phyloP scores from a whole-genome alignment of 179 eudicot genomes.

The Silene coronaria region DNA sequence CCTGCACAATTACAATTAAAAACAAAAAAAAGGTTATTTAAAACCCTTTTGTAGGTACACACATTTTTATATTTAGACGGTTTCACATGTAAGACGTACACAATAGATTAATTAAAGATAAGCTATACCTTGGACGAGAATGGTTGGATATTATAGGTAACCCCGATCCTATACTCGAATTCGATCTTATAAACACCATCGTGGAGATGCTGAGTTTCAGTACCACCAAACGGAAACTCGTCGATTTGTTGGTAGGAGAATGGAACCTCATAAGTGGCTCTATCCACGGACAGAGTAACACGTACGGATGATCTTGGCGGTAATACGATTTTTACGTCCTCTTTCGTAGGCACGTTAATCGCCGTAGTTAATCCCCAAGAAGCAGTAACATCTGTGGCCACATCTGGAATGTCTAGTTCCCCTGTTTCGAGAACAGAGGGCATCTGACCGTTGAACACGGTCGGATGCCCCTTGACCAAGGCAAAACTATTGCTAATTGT shows the following conservation, averaged over 20 bases:
- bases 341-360: neutral
- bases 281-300: neutral
- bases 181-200: neutral
- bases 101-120: too few species aligned
- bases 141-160: neutral
- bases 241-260: neutral
- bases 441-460: neutral
- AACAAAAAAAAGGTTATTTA: too few species aligned
- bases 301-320: neutral
- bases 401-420: neutral
- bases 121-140: neutral
- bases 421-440: neutral
- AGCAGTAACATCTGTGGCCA: neutral
- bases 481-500: neutral
- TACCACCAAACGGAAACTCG: neutral
- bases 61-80: neutral
- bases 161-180: neutral
- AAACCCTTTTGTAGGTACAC: too few species aligned
- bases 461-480: neutral
- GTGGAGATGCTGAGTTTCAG: neutral
- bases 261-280: neutral
- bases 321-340: neutral
- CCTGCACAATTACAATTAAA: neutral
- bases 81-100: too few species aligned
- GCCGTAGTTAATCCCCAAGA: neutral